Evolutionary conservation across 768 basidiomycete species (phyloP).

Genomic region (Collybiopsis luxurians): DNA sequence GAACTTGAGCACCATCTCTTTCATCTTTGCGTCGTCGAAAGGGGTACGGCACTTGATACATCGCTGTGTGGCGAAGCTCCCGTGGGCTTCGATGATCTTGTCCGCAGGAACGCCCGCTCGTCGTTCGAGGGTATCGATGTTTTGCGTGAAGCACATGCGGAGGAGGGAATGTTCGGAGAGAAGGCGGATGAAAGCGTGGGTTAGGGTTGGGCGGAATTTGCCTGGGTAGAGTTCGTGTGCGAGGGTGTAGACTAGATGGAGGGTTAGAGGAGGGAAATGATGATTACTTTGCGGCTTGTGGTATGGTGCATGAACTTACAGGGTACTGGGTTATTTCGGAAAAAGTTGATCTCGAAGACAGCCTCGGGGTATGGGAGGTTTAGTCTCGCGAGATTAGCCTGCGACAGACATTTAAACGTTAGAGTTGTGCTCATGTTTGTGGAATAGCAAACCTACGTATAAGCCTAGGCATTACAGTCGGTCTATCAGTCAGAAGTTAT

Average conservation of each 20-base stretch:
- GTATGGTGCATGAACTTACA: too few relatives aligned
- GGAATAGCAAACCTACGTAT: background rate
- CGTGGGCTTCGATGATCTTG: slow-evolving; percentile 92
- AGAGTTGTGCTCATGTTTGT: slow-evolving; percentile 44
- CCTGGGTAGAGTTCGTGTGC: slow-evolving; percentile 94
- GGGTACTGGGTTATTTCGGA: slow-evolving; percentile 74
- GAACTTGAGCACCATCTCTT: slow-evolving; percentile 43
- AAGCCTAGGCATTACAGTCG: background rate
- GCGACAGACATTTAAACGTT: background rate
- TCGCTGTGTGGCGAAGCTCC: slow-evolving; percentile 85
- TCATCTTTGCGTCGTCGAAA: slow-evolving; percentile 70
- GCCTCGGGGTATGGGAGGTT: slow-evolving; percentile 92
- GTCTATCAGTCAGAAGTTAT: background rate
- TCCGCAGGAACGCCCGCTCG: slow-evolving; percentile 71
- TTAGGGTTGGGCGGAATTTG: slow-evolving; percentile 79
- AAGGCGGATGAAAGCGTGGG: slow-evolving; percentile 88
- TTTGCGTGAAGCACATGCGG: slow-evolving; percentile 83
- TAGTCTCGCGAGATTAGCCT: slow-evolving; percentile 76
- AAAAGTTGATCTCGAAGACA: slow-evolving; percentile 90
- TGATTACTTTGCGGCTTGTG: background rate
- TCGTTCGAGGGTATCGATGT: slow-evolving; percentile 90
- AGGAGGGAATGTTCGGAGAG: slow-evolving; percentile 69
- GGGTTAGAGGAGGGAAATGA: background rate
- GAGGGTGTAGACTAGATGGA: slow-evolving; percentile 74
- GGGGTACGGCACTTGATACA: slow-evolving; percentile 71